phyloP scores from a whole-genome alignment of 805 yeast species.

The Starmerella khaoyaiensis region DNA sequence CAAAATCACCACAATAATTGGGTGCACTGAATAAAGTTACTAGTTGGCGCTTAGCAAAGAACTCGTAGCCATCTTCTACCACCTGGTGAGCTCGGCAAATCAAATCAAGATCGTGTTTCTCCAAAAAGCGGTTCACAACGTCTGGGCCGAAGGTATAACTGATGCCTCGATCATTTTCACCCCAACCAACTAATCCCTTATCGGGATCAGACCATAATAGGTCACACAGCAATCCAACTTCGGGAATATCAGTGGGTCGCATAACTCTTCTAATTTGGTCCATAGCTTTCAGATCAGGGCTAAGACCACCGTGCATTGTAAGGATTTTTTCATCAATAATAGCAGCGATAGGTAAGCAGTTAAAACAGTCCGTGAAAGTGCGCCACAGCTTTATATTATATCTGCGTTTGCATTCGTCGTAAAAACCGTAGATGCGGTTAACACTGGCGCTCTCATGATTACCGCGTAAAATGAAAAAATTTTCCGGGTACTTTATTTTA shows the following conservation, averaged over 20 bases:
- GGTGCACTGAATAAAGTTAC: conserved; percentile 95
- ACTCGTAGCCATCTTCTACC: conserved; percentile 97
- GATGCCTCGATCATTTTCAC: conserved; percentile 97
- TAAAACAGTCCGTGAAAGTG: conserved; percentile 95
- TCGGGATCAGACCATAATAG: conserved; percentile 98
- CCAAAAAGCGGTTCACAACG: conserved; percentile 89
- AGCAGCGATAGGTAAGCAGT: conserved; percentile 97
- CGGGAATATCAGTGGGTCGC: conserved; percentile 99
- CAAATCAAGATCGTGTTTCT: conserved; percentile 94
- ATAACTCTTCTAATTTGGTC: conserved; percentile 96
- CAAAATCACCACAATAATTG: conserved; percentile 97
- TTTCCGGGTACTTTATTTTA: conserved; percentile 96
- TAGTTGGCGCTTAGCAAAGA: conserved; percentile 87
- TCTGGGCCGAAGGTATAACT: conserved; percentile 99
- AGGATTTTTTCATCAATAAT: conserved; percentile 95
- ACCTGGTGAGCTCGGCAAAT: conserved; percentile 98
- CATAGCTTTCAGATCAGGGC: conserved; percentile 95
- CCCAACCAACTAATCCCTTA: conserved; percentile 97
- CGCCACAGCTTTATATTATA: conserved; percentile 98
- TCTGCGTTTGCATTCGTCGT: conserved; percentile 94
- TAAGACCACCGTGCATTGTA: conserved; percentile 97
- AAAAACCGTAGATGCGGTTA: conserved; percentile 94
- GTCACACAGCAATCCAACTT: conserved; percentile 91
- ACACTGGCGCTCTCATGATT: conserved; percentile 98
- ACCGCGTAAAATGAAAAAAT: conserved; percentile 91